Conservation (phyloP, 148 eudicot genomes). For the Limonium bicolor region DNA sequence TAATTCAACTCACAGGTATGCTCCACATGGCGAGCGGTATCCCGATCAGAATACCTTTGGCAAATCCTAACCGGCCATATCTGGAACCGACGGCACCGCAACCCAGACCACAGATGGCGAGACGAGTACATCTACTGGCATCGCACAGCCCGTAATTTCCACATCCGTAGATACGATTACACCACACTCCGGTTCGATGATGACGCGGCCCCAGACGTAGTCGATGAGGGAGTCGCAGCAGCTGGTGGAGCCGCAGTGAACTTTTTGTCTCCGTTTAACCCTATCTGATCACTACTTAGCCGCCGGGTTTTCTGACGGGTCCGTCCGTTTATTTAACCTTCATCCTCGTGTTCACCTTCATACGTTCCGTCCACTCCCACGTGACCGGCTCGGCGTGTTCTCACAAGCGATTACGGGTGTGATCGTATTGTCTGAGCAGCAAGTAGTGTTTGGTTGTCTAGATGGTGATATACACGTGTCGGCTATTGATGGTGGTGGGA, state of each 20-base stretch:
- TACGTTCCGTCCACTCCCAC: conserved; percentile 43
- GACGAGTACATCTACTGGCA: conserved; percentile 63
- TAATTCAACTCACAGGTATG: conserved; percentile 39
- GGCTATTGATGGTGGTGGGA: conserved; percentile 8
- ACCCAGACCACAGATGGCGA: conserved; percentile 46
- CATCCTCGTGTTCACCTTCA: conserved; percentile 31
- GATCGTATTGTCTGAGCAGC: conserved; percentile 17
- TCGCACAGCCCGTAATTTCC: conserved; percentile 62
- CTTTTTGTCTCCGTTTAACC: conserved; percentile 61
- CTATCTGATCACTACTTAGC: conserved; percentile 47
- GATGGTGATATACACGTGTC: conserved; percentile 67
- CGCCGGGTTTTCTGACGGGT: conserved; percentile 72
- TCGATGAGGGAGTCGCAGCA: conserved; percentile 14
- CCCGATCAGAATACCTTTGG: conserved; percentile 71
- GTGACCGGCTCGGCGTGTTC: conserved; percentile 49
- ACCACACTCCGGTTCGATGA: conserved; percentile 25
- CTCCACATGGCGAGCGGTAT: conserved; percentile 69
- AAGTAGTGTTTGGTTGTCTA: conserved; percentile 48
- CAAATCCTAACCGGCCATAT: conserved; percentile 48
- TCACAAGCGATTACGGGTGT: conserved; percentile 70
- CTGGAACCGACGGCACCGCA: conserved; percentile 37
- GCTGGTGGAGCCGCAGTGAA: conserved; percentile 10
- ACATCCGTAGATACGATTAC: conserved; percentile 17
- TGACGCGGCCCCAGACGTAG: conserved; percentile 8
- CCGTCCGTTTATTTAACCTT: conserved; percentile 53